A percentile compares a stretch with the other conserved stretches of the same genome.
Evolutionary conservation across 176 grass and related monocot genomes (phyloP).

Genomic region (Avena sativa): DNA sequence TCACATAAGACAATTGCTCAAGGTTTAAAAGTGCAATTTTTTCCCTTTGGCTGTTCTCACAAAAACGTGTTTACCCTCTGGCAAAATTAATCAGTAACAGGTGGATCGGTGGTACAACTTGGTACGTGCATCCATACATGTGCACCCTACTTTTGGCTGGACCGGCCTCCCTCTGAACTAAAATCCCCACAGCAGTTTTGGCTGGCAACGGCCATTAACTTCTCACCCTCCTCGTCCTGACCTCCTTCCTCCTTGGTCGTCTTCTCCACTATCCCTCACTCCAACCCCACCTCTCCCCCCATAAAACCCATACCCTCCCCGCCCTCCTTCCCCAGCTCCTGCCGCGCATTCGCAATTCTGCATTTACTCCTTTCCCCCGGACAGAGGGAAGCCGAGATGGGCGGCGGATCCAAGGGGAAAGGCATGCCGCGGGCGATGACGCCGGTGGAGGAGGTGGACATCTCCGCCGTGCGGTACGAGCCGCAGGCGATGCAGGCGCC

Average conservation of each 20-base stretch:
- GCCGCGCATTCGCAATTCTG: background rate
- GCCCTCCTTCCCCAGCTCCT: background rate
- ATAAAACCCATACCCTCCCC: background rate
- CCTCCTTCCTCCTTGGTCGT: background rate
- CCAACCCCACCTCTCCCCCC: background rate
- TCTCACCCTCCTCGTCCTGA: background rate
- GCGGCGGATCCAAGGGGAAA: slow-evolving; percentile 37
- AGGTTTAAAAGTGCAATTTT: too few relatives aligned
- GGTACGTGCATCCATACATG: too few relatives aligned
- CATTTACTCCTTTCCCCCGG: background rate
- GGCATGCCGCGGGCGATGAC: slow-evolving; percentile 51
- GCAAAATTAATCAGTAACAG: background rate
- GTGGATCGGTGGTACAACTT: background rate
- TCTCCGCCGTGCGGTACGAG: slow-evolving; percentile 66
- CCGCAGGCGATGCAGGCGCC: slow-evolving; percentile 58
- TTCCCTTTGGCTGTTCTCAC: too few relatives aligned
- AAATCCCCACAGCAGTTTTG: background rate
- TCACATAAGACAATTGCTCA: too few relatives aligned
- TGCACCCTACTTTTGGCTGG: background rate
- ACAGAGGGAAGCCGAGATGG: background rate
- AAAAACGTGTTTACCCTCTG: too few relatives aligned
- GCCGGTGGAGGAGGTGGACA: slow-evolving; percentile 75
- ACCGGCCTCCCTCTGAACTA: background rate
- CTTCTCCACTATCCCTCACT: background rate
- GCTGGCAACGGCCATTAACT: slow-evolving; percentile 19